Conservation (phyloP, 2,329 filamentous ascomycete genomes). For the Pyricularia pennisetigena region DNA sequence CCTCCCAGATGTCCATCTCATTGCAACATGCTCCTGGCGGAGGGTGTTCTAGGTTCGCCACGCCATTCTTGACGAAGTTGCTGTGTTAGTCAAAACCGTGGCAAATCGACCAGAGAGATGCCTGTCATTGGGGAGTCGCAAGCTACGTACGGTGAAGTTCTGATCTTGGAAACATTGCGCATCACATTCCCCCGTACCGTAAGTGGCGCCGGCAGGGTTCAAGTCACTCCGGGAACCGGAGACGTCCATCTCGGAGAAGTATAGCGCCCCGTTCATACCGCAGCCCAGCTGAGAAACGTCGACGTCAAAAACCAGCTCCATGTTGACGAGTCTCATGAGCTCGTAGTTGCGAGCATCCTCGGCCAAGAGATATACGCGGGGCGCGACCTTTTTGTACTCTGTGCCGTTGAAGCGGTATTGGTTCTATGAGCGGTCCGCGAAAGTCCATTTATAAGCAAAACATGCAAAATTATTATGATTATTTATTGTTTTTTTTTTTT, state of each 20-base stretch:
- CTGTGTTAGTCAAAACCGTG: constrained; percentile 11
- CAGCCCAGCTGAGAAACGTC: constrained; percentile 53
- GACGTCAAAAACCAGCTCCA: constrained; percentile 55
- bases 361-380: constrained; percentile 47
- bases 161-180: constrained; percentile 34
- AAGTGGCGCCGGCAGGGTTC: constrained; percentile 44
- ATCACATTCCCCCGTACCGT: constrained; percentile 49
- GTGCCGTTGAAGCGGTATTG: constrained; percentile 9
- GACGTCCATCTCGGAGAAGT: constrained; percentile 50
- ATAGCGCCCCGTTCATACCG: constrained; percentile 54
- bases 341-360: constrained; percentile 42
- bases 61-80: constrained; percentile 6
- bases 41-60: constrained; percentile 26
- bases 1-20: constrained; percentile 35
- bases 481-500: too few relatives aligned
- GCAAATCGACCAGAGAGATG: constrained; percentile 8
- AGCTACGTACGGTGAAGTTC: constrained; percentile 13
- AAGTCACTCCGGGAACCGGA: constrained; percentile 42
- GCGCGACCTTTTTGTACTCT: constrained; percentile 11
- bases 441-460: not conserved
- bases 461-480: too few relatives aligned
- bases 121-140: constrained; percentile 8
- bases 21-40: constrained; percentile 29
- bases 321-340: constrained; percentile 44
- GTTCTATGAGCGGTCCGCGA: constrained; percentile 10